Conservation (phyloP, 2,329 filamentous ascomycete genomes). For the Byssothecium circinans region DNA sequence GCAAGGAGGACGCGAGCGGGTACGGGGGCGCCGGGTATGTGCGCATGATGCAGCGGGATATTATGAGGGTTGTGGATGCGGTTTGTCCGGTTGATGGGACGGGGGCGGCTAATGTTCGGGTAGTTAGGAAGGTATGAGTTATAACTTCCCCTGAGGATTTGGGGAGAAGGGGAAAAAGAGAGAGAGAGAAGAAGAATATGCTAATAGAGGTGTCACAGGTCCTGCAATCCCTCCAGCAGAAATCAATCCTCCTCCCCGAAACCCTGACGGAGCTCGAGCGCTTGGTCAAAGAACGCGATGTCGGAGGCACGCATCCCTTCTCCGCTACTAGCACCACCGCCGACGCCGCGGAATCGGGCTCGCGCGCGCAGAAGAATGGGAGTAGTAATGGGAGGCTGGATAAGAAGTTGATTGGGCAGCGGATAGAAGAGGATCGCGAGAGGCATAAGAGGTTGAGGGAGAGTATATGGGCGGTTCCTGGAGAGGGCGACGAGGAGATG, state of each 20-base stretch:
- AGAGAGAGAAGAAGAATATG: no score
- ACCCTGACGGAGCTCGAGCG: slow-evolving; percentile 80
- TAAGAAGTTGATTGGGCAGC: slow-evolving; percentile 88
- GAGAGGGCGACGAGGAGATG: slow-evolving; percentile 66
- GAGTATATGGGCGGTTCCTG: slow-evolving; percentile 86
- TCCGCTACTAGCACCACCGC: slow-evolving; percentile 12
- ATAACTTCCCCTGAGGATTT: neutral
- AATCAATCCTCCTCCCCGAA: slow-evolving; percentile 72
- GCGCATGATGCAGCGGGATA: slow-evolving; percentile 92
- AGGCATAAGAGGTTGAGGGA: slow-evolving; percentile 89
- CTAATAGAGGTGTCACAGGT: slow-evolving; percentile 50
- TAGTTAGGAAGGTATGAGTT: slow-evolving; percentile 71
- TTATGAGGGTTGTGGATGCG: slow-evolving; percentile 85
- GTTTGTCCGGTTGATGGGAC: slow-evolving; percentile 86
- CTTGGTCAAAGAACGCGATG: slow-evolving; percentile 76
- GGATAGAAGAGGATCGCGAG: slow-evolving; percentile 95
- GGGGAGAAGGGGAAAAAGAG: neutral
- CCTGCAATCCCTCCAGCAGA: slow-evolving; percentile 68
- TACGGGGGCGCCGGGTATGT: slow-evolving; percentile 66
- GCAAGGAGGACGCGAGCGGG: slow-evolving; percentile 65
- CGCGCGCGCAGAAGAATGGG: slow-evolving; percentile 33
- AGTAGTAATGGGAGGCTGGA: slow-evolving; percentile 61
- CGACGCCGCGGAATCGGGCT: slow-evolving; percentile 10
- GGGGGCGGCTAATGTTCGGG: slow-evolving; percentile 90
- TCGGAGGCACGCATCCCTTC: slow-evolving; percentile 29